Evolutionary conservation across 2,329 filamentous ascomycete genomes (phyloP).

Genomic region (Clathrospora elynae): DNA sequence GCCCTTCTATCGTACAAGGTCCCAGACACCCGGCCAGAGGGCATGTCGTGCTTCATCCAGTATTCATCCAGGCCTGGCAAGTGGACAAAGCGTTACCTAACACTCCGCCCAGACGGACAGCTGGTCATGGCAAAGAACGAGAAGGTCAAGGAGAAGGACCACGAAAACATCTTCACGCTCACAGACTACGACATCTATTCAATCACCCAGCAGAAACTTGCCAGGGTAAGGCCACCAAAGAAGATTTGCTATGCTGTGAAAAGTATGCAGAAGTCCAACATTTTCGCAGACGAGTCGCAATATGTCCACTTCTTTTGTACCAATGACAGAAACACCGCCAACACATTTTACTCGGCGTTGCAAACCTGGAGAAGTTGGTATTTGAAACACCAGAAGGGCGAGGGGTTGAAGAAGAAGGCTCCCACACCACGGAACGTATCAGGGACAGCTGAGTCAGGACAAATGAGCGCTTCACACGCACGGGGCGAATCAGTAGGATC

Average conservation of each 20-base stretch:
- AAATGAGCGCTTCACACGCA: constrained; percentile 28
- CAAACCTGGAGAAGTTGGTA: constrained; percentile 94
- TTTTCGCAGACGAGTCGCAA: constrained; percentile 81
- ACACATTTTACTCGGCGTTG: constrained; percentile 71
- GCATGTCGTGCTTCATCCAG: constrained; percentile 73
- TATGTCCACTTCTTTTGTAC: constrained; percentile 93
- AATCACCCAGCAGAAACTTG: constrained; percentile 69
- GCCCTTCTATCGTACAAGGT: constrained; percentile 71
- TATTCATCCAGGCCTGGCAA: constrained; percentile 82
- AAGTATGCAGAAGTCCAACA: constrained; percentile 83
- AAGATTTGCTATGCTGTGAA: constrained; percentile 86
- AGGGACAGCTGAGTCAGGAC: constrained; percentile 22
- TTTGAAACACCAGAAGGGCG: constrained; percentile 72
- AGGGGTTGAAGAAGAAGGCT: constrained; percentile 52
- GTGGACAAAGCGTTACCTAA: constrained; percentile 86
- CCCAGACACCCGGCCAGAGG: constrained; percentile 65
- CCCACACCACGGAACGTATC: constrained; percentile 32
- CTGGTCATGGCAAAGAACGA: constrained; percentile 72
- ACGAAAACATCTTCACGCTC: constrained; percentile 75
- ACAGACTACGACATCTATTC: constrained; percentile 92
- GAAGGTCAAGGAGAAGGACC: constrained; percentile 63
- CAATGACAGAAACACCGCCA: constrained; percentile 70
- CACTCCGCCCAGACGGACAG: constrained; percentile 74
- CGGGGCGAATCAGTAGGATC: constrained; percentile 51
- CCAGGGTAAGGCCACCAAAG: constrained; percentile 81